Evolutionary conservation across 495 filamentous ascomycete genomes (phyloP).

Genomic region (Aspergillus taichungensis): DNA sequence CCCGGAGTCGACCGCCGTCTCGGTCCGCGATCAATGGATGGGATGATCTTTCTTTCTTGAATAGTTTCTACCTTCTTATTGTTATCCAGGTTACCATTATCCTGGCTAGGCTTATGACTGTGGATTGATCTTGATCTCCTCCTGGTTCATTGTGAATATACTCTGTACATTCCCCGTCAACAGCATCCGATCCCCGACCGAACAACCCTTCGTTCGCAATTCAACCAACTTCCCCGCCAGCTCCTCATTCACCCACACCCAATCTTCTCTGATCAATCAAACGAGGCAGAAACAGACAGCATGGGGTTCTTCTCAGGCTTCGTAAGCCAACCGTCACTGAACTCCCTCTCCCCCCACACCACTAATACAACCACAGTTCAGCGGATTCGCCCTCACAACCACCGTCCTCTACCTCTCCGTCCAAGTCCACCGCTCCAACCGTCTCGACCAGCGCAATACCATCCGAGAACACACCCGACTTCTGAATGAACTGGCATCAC

Average conservation of each 20-base stretch:
- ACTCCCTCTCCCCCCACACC: too few species aligned
- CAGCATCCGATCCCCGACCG: too few species aligned
- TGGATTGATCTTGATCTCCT: too few species aligned
- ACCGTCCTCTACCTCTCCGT: conserved; percentile 73
- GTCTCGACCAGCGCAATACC: conserved; percentile 56
- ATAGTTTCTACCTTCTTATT: not conserved
- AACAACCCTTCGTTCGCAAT: too few species aligned
- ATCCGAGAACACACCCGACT: conserved; percentile 63
- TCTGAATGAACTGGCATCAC: conserved; percentile 46
- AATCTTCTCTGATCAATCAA: not conserved
- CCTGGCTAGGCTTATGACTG: too few species aligned
- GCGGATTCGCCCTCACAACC: conserved; percentile 79
- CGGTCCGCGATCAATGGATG: conserved; percentile 12
- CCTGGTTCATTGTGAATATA: too few species aligned
- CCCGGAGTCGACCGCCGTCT: conserved; percentile 18
- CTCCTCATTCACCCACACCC: not conserved
- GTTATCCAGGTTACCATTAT: not conserved
- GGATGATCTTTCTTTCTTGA: not conserved
- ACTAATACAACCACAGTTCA: conserved; percentile 36
- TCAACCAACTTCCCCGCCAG: not conserved
- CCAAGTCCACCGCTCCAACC: conserved; percentile 61
- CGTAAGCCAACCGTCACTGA: too few species aligned
- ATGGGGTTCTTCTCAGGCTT: conserved; percentile 82
- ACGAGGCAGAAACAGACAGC: not conserved
- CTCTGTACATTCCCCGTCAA: too few species aligned